Evolutionary conservation across 148 eudicot genomes (phyloP), one percentile per base, ranked within the genome.

Genomic region (Diospyros lotus): DNA sequence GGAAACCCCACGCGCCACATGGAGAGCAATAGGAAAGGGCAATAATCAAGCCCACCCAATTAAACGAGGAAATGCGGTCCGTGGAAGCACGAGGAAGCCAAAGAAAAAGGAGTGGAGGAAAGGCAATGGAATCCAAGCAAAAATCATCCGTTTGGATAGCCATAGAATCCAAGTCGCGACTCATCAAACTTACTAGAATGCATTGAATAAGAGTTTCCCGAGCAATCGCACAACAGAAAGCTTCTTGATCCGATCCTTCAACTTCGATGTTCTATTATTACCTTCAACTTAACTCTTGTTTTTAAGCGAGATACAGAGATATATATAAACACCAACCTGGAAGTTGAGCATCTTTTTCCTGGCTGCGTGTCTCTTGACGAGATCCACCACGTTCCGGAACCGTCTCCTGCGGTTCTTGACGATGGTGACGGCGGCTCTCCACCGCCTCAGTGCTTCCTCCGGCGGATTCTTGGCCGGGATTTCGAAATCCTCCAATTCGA

Each of bases 361-460:
- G n/a, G 80, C 82, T 44, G 66, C 72, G 41, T 82, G 83, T 40
- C 91, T 86, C 58, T 84, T 78, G 39, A 71, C 79, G 28, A 88
- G 84, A 73, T 88, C 77, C 6, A 86, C 83, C 59, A 82, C 84
- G 66, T 81, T 81, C 0, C 91, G 91, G 52, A 88, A 85, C 1
- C 91, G 84, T 1, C 91, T 85, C 0, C 83, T 72, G 7, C 80
- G 88, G 54, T 88, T 88, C 5, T 56, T 78, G 54, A 85, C 83
- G 69, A 77, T 52, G 18, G 82, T 79, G 58, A 86, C 86, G 48
- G 89, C 86, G 9, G 79, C 76, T 4, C 91, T 66, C 91, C 91
- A 88, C 50, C 84, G 65, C 12, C 58, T 48, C 17, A 74, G 80
- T 3, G 87, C 88, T 39, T 87, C 91, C 46, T 81, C 86, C 14